Percentiles rank a stretch among this genome's conserved stretches.
Evolutionary conservation across 441 rosid genomes (phyloP).

Genomic region (Raphanus hybrid): DNA sequence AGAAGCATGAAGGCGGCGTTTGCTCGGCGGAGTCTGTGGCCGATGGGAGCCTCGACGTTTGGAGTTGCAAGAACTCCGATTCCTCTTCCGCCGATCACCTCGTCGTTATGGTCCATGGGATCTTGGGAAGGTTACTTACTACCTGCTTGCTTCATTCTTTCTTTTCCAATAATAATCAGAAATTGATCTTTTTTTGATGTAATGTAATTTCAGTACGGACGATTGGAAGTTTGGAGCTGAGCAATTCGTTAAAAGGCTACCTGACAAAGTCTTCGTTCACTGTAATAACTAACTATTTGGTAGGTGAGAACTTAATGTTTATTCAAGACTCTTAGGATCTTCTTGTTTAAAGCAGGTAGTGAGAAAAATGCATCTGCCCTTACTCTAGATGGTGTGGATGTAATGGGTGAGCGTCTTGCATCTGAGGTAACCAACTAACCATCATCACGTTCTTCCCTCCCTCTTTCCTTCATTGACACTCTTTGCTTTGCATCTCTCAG

Average conservation of each 20-base stretch:
- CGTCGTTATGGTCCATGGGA: constrained; percentile 95
- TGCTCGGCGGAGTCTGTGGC: constrained; percentile 66
- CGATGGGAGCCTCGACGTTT: constrained; percentile 73
- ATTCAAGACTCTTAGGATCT: constrained; percentile 9
- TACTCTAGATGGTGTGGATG: constrained; percentile 92
- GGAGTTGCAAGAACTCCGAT: constrained; percentile 71
- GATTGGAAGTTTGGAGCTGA: constrained; percentile 98
- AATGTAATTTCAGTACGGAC: constrained; percentile 53
- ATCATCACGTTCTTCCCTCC: not conserved
- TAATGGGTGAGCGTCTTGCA: constrained; percentile 95
- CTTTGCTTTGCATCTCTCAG: constrained; percentile 49
- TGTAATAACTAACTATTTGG: constrained; percentile 52
- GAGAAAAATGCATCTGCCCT: constrained; percentile 66
- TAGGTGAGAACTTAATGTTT: not conserved
- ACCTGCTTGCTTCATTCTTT: not conserved
- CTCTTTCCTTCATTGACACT: not conserved
- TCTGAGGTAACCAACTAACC: constrained; percentile 57
- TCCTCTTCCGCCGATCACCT: constrained; percentile 90
- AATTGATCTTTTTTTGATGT: too few species aligned
- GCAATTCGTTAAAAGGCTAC: constrained; percentile 74
- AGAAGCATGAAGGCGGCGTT: constrained; percentile 56
- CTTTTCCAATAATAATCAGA: not conserved
- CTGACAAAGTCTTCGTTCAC: constrained; percentile 83
- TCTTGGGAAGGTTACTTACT: constrained; percentile 69
- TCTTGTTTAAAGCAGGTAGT: constrained; percentile 64